Evolutionary conservation across 2,329 filamentous ascomycete genomes (phyloP).

Genomic region (Fusarium cicatricum): DNA sequence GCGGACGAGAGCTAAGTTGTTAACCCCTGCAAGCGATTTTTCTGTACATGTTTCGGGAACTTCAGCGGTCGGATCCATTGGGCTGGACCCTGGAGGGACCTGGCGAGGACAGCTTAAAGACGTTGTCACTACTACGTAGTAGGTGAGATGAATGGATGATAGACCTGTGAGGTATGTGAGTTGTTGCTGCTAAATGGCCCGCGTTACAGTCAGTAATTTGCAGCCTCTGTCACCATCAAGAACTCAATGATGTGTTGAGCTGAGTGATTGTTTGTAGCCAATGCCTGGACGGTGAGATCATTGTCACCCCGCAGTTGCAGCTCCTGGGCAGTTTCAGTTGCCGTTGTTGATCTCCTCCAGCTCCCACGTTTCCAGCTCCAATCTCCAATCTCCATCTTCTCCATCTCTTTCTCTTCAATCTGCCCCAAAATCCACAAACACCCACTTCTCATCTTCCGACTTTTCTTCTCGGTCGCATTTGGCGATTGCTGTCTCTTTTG

Average conservation of each 20-base stretch:
- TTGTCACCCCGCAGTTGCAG: constrained; percentile 23
- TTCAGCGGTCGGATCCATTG: constrained; percentile 21
- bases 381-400: constrained; percentile 9
- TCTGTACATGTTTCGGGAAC: constrained; percentile 22
- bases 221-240: no score
- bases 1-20: constrained; percentile 5
- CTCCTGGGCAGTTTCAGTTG: constrained; percentile 14
- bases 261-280: not conserved
- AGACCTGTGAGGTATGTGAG: no score
- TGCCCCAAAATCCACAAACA: not conserved
- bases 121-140: no score
- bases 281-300: not conserved
- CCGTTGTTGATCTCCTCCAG: constrained; percentile 20
- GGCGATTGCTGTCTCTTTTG: not conserved
- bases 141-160: no score
- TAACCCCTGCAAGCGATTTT: constrained; percentile 14
- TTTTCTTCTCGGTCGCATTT: not conserved
- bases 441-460: not conserved
- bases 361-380: constrained; percentile 11
- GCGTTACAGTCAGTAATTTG: no score
- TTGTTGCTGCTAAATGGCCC: no score
- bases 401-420: not conserved
- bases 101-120: not conserved
- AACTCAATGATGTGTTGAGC: not conserved
- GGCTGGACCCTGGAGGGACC: constrained; percentile 20